These are phyloP conservation scores for Saturnispora mendoncae DNA, from an alignment of 805 yeast genomes.

Conservation along the genomic window DNA sequence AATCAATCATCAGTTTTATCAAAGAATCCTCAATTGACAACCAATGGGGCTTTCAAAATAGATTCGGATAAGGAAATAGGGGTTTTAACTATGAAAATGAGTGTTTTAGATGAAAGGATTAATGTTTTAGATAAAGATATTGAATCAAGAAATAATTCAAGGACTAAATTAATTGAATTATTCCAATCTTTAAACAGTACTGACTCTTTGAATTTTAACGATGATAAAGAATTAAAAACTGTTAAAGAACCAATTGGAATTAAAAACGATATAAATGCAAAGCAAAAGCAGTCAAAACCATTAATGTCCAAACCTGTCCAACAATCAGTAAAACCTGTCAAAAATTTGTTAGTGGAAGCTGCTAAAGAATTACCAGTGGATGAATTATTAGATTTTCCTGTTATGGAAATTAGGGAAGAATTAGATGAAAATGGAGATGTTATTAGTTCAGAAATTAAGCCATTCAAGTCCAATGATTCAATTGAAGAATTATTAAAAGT, in stretches of 20 bases:
- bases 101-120: constrained; percentile 11
- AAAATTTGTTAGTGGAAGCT: background rate
- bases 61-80: constrained; percentile 19
- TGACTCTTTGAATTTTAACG: constrained; percentile 17
- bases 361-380: background rate
- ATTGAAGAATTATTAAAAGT: constrained; percentile 2
- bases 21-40: constrained; percentile 13
- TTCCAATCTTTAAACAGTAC: constrained; percentile 21
- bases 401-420: constrained; percentile 78
- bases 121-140: constrained; percentile 29
- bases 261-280: background rate
- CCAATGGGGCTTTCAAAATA: constrained; percentile 16
- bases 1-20: constrained; percentile 15
- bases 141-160: constrained; percentile 26
- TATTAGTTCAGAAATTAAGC: constrained; percentile 36
- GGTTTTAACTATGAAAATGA: constrained; percentile 11
- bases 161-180: constrained; percentile 21
- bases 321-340: too few relatives aligned
- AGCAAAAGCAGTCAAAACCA: too few relatives aligned
- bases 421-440: constrained; percentile 79
- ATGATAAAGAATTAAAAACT: constrained; percentile 11
- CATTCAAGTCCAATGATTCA: constrained; percentile 18
- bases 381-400: constrained; percentile 32
- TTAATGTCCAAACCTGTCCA: too few relatives aligned
- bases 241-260: constrained; percentile 13